A percentile compares a stretch with the other conserved stretches of the same genome.
phyloP scores from a whole-genome alignment of 2,329 filamentous ascomycete species.

The Exophiala phaeomuriformis region DNA sequence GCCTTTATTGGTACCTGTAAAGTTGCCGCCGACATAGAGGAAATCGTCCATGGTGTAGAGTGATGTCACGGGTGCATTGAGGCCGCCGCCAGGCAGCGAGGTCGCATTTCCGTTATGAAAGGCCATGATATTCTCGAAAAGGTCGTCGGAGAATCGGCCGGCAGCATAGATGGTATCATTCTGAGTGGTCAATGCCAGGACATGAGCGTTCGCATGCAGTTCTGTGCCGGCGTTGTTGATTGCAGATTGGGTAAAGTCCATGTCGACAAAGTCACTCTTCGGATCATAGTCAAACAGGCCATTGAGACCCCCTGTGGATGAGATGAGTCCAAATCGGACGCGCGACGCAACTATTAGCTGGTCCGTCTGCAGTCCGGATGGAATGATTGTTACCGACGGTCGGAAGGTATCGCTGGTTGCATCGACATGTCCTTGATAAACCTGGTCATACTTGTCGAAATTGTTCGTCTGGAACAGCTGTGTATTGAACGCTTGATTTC shows the following conservation, averaged over 20 bases:
- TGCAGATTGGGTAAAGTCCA: constrained; percentile 62
- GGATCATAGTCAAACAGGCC: constrained; percentile 87
- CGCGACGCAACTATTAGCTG: constrained; percentile 80
- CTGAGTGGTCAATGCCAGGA: constrained; percentile 61
- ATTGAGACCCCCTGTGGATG: constrained; percentile 71
- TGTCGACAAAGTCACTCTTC: constrained; percentile 46
- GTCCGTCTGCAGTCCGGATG: constrained; percentile 55
- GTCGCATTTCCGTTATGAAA: constrained; percentile 58
- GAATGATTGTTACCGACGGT: constrained; percentile 70
- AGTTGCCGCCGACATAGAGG: constrained; percentile 78
- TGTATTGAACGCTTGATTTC: constrained; percentile 46
- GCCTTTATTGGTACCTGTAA: constrained; percentile 63
- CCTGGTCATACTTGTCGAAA: constrained; percentile 91
- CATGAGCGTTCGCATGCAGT: constrained; percentile 59
- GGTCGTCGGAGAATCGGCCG: constrained; percentile 69
- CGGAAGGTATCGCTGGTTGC: constrained; percentile 64
- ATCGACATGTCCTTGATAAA: constrained; percentile 81
- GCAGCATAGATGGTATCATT: constrained; percentile 65
- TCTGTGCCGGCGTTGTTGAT: constrained; percentile 69
- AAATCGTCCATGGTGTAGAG: constrained; percentile 59
- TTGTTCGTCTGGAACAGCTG: constrained; percentile 84
- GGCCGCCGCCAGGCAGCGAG: constrained; percentile 59
- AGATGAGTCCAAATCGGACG: constrained; percentile 60
- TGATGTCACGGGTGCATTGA: constrained; percentile 70
- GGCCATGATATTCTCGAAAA: constrained; percentile 68